A percentile compares a stretch with the other conserved stretches of the same genome.
Conservation (phyloP, 2,329 filamentous ascomycete genomes). For the Cladosporium sp. region DNA sequence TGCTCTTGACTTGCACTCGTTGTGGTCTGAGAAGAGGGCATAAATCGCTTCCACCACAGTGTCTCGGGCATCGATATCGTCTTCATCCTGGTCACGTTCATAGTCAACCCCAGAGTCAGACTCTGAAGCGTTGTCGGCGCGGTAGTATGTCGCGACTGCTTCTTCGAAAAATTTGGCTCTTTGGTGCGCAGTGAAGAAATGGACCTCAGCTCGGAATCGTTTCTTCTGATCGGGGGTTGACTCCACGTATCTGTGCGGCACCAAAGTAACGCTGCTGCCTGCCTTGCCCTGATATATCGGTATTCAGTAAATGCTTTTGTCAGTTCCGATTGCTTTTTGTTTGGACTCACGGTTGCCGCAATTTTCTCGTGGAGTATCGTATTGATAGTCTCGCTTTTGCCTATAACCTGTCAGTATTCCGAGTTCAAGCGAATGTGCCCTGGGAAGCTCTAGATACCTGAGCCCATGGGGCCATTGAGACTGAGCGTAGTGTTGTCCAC, state of each 20-base stretch:
- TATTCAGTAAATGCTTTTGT: too few species aligned
- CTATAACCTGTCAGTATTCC: not conserved
- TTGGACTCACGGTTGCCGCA: slow-evolving; percentile 16
- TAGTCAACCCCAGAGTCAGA: not conserved
- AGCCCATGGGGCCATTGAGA: too few species aligned
- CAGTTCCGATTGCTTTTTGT: too few species aligned
- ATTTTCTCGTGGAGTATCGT: slow-evolving; percentile 20
- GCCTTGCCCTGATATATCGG: not conserved
- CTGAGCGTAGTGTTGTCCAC: too few species aligned
- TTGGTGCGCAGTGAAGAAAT: slow-evolving; percentile 16
- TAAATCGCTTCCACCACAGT: not conserved
- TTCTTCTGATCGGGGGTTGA: slow-evolving; percentile 13
- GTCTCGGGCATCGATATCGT: slow-evolving; percentile 4
- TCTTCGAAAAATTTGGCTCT: slow-evolving; percentile 10
- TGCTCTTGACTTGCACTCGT: slow-evolving; percentile 2
- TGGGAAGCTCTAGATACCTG: too few species aligned
- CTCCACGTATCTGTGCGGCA: slow-evolving; percentile 16
- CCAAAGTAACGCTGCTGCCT: slow-evolving; percentile 20
- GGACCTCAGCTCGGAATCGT: slow-evolving; percentile 18
- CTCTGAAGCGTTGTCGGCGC: not conserved
- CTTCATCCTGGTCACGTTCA: slow-evolving; percentile 3
- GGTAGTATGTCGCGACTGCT: slow-evolving; percentile 12
- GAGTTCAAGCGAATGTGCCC: slow-evolving; percentile 6
- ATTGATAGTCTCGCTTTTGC: slow-evolving; percentile 23
- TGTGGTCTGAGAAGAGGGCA: slow-evolving; percentile 17